These are phyloP conservation scores for Mycotypha africana DNA, from an alignment of 371 early-diverging fungal genomes.

Conservation along the genomic window DNA sequence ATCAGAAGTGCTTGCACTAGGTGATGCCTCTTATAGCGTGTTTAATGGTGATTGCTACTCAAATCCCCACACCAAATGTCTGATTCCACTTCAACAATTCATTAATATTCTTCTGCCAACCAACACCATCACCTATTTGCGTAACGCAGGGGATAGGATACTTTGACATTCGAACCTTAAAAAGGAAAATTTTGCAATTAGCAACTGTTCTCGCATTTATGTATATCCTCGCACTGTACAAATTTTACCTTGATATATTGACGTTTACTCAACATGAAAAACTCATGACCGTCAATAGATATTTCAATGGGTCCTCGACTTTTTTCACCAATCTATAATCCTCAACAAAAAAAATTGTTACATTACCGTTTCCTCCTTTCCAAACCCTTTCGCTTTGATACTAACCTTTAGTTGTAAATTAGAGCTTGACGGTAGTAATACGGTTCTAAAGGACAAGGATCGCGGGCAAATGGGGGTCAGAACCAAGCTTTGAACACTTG, in stretches of 20 bases:
- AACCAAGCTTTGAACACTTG: slow-evolving; percentile 80
- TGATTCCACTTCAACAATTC: slow-evolving; percentile 81
- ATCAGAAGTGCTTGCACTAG: no score
- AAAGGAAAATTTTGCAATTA: not conserved
- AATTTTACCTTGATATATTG: slow-evolving; percentile 59
- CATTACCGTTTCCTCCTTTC: not conserved
- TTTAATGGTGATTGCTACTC: no score
- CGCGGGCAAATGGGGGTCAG: slow-evolving; percentile 96
- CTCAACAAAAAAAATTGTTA: not conserved
- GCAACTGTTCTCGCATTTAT: not conserved
- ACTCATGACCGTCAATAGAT: slow-evolving; percentile 70
- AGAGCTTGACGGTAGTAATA: slow-evolving; percentile 79
- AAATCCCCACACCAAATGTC: slow-evolving; percentile 66
- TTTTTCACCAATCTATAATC: slow-evolving; percentile 48
- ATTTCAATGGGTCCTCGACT: slow-evolving; percentile 64
- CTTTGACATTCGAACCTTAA: slow-evolving; percentile 63
- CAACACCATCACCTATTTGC: slow-evolving; percentile 53
- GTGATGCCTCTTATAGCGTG: no score
- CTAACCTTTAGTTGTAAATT: slow-evolving; percentile 59
- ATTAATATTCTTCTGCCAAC: slow-evolving; percentile 79
- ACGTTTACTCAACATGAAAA: slow-evolving; percentile 60
- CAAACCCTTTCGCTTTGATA: not conserved
- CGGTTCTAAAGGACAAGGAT: slow-evolving; percentile 89
- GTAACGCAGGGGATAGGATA: slow-evolving; percentile 78
- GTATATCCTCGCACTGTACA: not conserved